phyloP scores from a whole-genome alignment of 2,329 filamentous ascomycete species.

The Nakataea oryzae region DNA sequence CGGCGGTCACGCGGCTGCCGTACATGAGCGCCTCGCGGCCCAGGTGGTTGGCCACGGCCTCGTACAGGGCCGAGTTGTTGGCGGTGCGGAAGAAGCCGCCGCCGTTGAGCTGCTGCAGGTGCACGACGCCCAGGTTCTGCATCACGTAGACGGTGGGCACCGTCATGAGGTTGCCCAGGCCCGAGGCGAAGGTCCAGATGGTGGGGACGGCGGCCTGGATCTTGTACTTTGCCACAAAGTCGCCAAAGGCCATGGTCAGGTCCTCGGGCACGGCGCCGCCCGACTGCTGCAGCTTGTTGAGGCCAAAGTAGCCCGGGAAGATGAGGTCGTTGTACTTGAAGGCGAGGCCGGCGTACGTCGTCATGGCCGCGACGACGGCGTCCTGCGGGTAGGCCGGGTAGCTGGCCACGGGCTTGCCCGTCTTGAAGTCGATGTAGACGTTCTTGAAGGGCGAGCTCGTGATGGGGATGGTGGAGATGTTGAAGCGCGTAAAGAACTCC shows the following conservation, averaged over 20 bases:
- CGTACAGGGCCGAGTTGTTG: conserved; percentile 23
- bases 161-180: conserved; percentile 28
- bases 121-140: conserved; percentile 21
- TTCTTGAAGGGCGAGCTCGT: conserved; percentile 10
- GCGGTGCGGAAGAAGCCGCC: not conserved
- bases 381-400: conserved; percentile 7
- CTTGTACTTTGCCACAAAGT: conserved; percentile 33
- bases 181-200: conserved; percentile 25
- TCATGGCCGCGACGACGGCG: conserved; percentile 10
- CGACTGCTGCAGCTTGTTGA: conserved; percentile 19
- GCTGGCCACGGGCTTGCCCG: conserved; percentile 17
- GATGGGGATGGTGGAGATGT: conserved; percentile 13
- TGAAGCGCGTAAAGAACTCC: conserved; percentile 30
- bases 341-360: conserved; percentile 8
- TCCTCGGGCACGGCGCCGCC: conserved; percentile 27
- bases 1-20: conserved; percentile 16
- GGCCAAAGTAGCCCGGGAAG: conserved; percentile 17
- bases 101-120: not conserved
- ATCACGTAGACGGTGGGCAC: conserved; percentile 30
- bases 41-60: conserved; percentile 18
- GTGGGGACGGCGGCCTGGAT: conserved; percentile 25
- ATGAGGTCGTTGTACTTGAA: conserved; percentile 17
- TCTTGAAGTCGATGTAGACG: conserved; percentile 21
- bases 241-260: conserved; percentile 30
- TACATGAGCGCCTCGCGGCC: conserved; percentile 22